Base-by-base conservation (phyloP, 164 flowering plant genomes). In the Cinnamomum micranthum region DNA sequence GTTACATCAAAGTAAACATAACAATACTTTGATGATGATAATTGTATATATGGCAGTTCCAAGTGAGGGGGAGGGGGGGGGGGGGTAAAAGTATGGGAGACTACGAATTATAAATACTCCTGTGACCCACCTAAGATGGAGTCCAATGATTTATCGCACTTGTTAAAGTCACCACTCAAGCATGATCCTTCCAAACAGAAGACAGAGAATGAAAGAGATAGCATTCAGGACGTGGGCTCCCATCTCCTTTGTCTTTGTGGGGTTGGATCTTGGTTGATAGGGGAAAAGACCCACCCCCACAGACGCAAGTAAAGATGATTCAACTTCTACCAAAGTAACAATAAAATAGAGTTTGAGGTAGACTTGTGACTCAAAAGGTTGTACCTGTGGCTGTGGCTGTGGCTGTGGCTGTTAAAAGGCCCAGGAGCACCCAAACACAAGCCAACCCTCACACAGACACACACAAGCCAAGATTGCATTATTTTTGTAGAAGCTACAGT, bases 201-300 rank as follows among this genome's bases (percentile, higher is more conserved):
- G 68, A 55, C 20, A 15, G 7, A 55, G n/a, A 20, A 20, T 4
- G 60, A 71, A 73, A 20, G 20, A 11, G 22, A 31, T 50, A 15
- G 50, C 74, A 47, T 27, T 51, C 69, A 71, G 78, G 72, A 50
- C 65, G 41, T 72, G 72, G 66, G 58, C 23, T 72, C 52, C 20
- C n/a, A 71, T 69, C 52, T 47, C 35, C 47, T 55, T 79, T 79
- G 84, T 85, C 81, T 64, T 52, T 41, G 47, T 72, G 80, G 82
- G 31, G 75, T 79, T 77, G 80, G 80, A 73, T 62, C 80, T 79
- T 82, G 82, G 82, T 84, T 13, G 73, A 71, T 72, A 78, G 81
- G 73, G 80, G 80, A 4, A 73, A 76, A 78, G 60, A 76, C 75
- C 75, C 78, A 72, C 62, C 50, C 79, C 58, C 63, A 20, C 62